These are phyloP conservation scores for Gossypium raimondii DNA, from an alignment of 345 rosid genomes.

Conservation along the genomic window DNA sequence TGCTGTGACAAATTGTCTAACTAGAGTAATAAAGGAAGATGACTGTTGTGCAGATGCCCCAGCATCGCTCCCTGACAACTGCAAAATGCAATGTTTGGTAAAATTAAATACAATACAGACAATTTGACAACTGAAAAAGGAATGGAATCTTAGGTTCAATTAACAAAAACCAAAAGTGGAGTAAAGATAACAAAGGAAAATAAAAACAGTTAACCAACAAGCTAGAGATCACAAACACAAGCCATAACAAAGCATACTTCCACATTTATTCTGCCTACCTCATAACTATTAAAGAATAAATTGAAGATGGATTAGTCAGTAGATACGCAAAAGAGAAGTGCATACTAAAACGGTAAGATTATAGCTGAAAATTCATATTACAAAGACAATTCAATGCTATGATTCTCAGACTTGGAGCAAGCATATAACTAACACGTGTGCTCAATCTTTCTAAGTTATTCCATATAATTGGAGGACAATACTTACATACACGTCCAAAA, in stretches of 20 bases:
- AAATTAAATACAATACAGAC: not conserved
- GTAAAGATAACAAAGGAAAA: no score
- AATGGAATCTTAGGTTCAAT: not conserved
- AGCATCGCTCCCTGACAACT: constrained; percentile 67
- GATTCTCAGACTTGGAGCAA: not conserved
- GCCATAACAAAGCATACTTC: not conserved
- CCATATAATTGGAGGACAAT: no score
- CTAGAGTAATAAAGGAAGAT: constrained; percentile 47
- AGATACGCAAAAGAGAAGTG: not conserved
- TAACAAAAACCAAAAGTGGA: not conserved
- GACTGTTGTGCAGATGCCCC: constrained; percentile 29
- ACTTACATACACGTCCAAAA: no score
- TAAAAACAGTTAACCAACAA: not conserved
- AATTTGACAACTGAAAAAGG: not conserved
- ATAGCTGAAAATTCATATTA: not conserved
- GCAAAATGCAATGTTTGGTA: constrained; percentile 11
- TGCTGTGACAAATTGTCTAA: constrained; percentile 61
- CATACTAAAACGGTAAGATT: not conserved
- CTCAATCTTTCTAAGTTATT: no score
- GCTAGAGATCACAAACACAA: not conserved
- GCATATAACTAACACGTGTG: not conserved
- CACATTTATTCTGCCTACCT: not conserved
- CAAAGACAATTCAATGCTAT: not conserved
- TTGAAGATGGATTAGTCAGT: not conserved
- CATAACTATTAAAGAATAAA: not conserved